Evolutionary conservation across 2,329 filamentous ascomycete genomes (phyloP).

Genomic region (Fusarium gaditjirri): DNA sequence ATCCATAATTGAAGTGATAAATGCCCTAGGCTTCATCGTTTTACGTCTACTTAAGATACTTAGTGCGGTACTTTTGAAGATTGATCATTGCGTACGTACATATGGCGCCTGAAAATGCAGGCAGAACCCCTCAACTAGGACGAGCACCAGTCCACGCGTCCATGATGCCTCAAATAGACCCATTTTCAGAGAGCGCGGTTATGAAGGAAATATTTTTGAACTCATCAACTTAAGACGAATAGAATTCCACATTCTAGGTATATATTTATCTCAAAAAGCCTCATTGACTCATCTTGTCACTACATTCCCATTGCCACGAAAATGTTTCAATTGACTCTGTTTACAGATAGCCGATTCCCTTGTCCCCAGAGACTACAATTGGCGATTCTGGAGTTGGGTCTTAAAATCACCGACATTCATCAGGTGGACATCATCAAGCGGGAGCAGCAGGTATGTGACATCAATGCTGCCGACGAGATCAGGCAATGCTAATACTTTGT

Average conservation of each 20-base stretch:
- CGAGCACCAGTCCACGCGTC: not conserved
- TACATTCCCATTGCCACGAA: not conserved
- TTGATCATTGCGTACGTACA: not conserved
- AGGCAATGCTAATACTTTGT: not conserved
- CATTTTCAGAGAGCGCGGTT: not conserved
- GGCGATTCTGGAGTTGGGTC: not conserved
- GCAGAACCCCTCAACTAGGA: not conserved
- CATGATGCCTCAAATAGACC: not conserved
- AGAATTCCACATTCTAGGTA: not conserved
- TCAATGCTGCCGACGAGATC: too few species aligned
- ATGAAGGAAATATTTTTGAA: not conserved
- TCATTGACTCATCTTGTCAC: not conserved
- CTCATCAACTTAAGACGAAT: rapidly evolving
- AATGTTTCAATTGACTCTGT: not conserved
- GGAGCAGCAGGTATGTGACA: not conserved
- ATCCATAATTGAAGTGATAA: rapidly evolving
- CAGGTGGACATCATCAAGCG: not conserved
- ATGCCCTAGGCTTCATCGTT: not conserved
- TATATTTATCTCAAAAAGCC: rapidly evolving
- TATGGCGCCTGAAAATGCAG: not conserved
- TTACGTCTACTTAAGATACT: not conserved
- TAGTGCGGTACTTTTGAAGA: not conserved
- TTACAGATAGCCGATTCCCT: not conserved
- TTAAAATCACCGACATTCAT: not conserved
- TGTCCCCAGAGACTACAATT: not conserved